Evolutionary conservation across 495 filamentous ascomycete genomes (phyloP), one percentile per base, ranked within the genome.

Genomic region (Aspergillus sclerotiicarbonarius): DNA sequence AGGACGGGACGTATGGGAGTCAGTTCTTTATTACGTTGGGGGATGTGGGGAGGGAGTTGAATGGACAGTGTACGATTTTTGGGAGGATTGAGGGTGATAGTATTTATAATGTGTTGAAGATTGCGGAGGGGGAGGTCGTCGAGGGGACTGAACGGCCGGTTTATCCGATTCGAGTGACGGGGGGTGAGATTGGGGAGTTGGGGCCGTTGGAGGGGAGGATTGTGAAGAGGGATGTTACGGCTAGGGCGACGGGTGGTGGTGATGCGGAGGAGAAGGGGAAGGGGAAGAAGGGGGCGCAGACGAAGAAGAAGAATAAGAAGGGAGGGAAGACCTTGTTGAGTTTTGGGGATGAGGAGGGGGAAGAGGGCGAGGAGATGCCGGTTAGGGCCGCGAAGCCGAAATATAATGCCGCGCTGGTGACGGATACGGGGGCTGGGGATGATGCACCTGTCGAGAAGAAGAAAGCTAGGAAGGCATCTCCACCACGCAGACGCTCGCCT

Each of bases 21-120:
- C 94, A 99, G 76, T 98, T 98, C 77, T 99, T 99, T 73, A 83
- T 99, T 53, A 97, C 94, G 2, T 77, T 99, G 45, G 86, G 76
- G 49, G 87, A 81, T 30, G 88, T 88, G 52, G 87, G 90, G 52
- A 83, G 88, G 32, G 92, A 98, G 74, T 66, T 99, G 71, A 88
- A 86, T 49, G 89, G 88, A 56, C 87, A 90, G 83, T 96, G 96
- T 68, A 97, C 94, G 4, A 77, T 98, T 64, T 98, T 99, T 76
- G 94, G 94, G 45, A 81, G 95, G 54, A 80, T 99, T 53, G 91
- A 88, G 41, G 94, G 94, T 5, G 92, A 97, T 56, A 96, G 91
- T 53, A 91, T 99, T 49, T 99, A 91, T 71, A 98, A 96, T 69
- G 71, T 99, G 59, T 83, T 94, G 66, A 90, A 90, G 72, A 96